These are phyloP conservation scores for Coemansia umbellata DNA, from an alignment of 192 early-diverging fungal genomes.

Conservation along the genomic window DNA sequence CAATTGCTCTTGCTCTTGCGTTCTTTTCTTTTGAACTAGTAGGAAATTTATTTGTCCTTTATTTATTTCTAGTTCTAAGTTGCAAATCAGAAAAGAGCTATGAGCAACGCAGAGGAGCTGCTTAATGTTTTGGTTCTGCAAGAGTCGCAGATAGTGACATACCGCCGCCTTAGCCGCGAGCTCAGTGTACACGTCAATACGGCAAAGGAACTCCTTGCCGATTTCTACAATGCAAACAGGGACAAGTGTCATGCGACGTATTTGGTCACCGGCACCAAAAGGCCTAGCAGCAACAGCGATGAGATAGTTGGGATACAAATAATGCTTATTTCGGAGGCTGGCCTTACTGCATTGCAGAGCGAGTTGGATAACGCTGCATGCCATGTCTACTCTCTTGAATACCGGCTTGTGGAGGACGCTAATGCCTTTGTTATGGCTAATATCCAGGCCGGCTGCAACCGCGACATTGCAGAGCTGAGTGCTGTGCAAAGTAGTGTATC, in stretches of 20 bases:
- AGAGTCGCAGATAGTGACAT: conserved; percentile 41
- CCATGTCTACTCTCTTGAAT: conserved; percentile 41
- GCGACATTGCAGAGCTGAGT: conserved; percentile 24
- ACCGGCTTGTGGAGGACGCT: background rate
- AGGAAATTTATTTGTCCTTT: background rate
- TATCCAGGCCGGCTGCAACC: conserved; percentile 23
- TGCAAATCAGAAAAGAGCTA: background rate
- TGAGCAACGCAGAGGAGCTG: conserved; percentile 25
- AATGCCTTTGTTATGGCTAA: conserved; percentile 30
- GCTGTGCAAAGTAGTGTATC: conserved; percentile 31
- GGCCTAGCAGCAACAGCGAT: background rate
- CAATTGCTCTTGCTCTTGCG: background rate
- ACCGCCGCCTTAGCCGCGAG: conserved; percentile 45
- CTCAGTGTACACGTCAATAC: conserved; percentile 39
- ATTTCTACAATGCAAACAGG: conserved; percentile 27
- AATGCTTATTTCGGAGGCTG: conserved; percentile 22
- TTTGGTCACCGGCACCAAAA: conserved; percentile 18
- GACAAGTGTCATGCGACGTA: conserved; percentile 37
- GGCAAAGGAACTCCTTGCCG: conserved; percentile 34
- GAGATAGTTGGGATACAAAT: conserved; percentile 10
- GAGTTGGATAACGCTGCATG: conserved; percentile 11
- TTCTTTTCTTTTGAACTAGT: too few relatives aligned
- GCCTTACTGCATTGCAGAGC: conserved; percentile 11
- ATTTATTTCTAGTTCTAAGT: background rate
- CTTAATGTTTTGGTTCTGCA: conserved; percentile 32